These are phyloP conservation scores for Daldinia eschscholtzii DNA, from an alignment of 2,329 filamentous ascomycete species.

Conservation along the genomic window DNA sequence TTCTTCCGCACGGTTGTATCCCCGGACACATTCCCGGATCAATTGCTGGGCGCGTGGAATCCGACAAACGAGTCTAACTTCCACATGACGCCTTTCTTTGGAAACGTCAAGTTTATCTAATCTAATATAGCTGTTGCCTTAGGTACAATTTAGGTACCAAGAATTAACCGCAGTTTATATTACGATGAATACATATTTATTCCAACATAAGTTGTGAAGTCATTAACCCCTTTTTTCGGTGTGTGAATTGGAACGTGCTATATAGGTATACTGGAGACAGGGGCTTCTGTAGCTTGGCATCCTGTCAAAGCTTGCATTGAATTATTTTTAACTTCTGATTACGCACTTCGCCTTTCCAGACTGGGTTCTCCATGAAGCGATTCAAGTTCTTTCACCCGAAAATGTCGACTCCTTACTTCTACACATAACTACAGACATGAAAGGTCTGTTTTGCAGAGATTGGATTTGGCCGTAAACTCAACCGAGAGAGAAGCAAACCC, in stretches of 20 bases:
- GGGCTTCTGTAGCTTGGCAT: background rate
- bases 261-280: conserved; percentile 3
- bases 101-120: conserved; percentile 44
- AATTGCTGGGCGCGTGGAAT: conserved; percentile 61
- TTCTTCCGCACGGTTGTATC: conserved; percentile 63
- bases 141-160: background rate
- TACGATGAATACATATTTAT: conserved; percentile 5
- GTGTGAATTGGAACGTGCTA: background rate
- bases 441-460: background rate
- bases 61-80: conserved; percentile 61
- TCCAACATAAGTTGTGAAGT: conserved; percentile 5
- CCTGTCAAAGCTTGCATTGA: background rate
- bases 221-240: background rate
- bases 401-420: background rate
- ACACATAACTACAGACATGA: background rate
- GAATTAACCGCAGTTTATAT: background rate
- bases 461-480: background rate
- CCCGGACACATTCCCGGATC: conserved; percentile 59
- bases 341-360: background rate
- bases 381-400: background rate
- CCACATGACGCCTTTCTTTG: conserved; percentile 62
- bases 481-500: background rate
- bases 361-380: background rate
- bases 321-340: background rate
- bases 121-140: conserved; percentile 16